phyloP scores from a whole-genome alignment of 352 stramenopile genomes.

The Globisporangium takayamanum region DNA sequence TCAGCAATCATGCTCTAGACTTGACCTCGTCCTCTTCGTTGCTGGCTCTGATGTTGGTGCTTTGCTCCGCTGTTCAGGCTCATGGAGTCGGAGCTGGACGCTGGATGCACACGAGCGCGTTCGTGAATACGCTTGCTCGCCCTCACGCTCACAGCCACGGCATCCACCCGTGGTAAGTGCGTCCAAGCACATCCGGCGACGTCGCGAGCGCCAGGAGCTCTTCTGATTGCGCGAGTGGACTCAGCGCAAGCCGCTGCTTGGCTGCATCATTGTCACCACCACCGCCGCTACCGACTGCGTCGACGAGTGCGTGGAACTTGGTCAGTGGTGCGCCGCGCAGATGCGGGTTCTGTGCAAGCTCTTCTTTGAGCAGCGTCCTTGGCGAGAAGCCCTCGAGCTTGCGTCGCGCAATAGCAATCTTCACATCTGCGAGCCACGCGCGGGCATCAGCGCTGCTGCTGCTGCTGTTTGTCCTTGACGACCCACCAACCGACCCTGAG shows the following conservation, averaged over 20 bases:
- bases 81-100: too few species aligned
- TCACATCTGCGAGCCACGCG: constrained; percentile 67
- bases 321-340: constrained; percentile 44
- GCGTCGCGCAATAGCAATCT: constrained; percentile 63
- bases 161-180: constrained; percentile 82
- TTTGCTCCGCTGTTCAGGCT: too few species aligned
- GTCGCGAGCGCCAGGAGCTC: constrained; percentile 79
- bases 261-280: constrained; percentile 7
- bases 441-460: background rate
- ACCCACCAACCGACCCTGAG: background rate
- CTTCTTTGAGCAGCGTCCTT: constrained; percentile 60
- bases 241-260: constrained; percentile 26
- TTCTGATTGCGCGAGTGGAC: constrained; percentile 68
- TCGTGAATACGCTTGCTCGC: background rate
- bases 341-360: constrained; percentile 63
- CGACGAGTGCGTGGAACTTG: constrained; percentile 53
- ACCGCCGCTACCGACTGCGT: constrained; percentile 20
- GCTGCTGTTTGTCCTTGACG: background rate
- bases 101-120: too few species aligned
- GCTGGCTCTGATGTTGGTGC: too few species aligned
- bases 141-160: constrained; percentile 42
- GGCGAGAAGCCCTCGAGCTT: constrained; percentile 77
- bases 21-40: too few species aligned
- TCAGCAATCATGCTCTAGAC: too few species aligned
- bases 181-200: constrained; percentile 70